Evolutionary conservation across 495 filamentous ascomycete species (phyloP), one percentile per base, ranked within the genome.

Genomic region (Aspergillus leporis): DNA sequence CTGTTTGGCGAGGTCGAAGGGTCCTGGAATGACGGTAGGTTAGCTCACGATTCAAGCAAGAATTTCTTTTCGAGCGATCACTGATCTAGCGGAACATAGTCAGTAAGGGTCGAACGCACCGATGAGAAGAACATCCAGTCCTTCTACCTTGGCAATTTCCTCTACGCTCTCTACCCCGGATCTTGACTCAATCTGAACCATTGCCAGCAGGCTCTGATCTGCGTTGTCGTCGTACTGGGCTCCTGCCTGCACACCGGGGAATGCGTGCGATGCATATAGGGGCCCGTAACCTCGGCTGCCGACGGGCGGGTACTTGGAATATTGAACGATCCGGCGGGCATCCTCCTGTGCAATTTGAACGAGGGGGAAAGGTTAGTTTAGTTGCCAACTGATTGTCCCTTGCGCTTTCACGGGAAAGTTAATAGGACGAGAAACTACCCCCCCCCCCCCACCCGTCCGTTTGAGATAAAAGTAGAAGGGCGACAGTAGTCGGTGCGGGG

Each of bases 281-380:
- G 85, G 87, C 14, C 87, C 88, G 56, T 87, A 85, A 0, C 88
- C 87, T 22, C 88, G 81, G 18, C 70, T 73, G 0, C 88, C 88
- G 43, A 72, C 66, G 0, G 87, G 88, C 0, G 88, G 88, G 60
- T 89, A 90, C 61, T 89, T 89, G 56, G 83, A 79, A 21, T 80
- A 81, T 18, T 72, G 70, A 14, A 89, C 85, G 18, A 89, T 74
- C 13, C 78, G 77, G 56, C 77, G 75, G 22, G 86, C 87, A 54
- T 89, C 86, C 8, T 82, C 80, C 38, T 74, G 10, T 40, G 9
- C n/a, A 1, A 6, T 5, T 5, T 14, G 5, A 41, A 14, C 32
- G 32, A n/a, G 38, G 8, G 38, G 2, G n/a, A 5, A 18, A 1
- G 5, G 38, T 41, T 41, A 41, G 38, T 41, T 36, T 9, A n/a